Conservation (phyloP, 305 asterid genomes). For the Solanum hybrid region DNA sequence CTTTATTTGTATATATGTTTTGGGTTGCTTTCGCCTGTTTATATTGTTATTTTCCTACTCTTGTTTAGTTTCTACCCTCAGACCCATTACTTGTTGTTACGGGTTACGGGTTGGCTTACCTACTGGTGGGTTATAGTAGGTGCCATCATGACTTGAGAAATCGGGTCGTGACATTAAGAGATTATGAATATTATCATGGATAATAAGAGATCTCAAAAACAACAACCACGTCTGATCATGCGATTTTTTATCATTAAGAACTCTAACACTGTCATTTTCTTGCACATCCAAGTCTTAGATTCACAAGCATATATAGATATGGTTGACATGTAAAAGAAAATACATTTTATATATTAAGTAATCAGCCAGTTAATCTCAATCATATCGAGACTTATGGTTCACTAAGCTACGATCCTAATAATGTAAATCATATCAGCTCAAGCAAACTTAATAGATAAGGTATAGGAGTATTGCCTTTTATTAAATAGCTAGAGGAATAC, state of each 20-base stretch:
- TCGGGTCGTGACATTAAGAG: background rate
- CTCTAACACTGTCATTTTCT: background rate
- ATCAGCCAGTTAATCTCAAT: background rate
- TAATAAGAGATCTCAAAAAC: background rate
- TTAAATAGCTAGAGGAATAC: background rate
- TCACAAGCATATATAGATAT: background rate
- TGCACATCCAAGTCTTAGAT: background rate
- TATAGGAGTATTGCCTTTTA: background rate
- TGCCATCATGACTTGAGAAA: no score
- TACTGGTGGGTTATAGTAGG: no score
- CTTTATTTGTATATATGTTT: no score
- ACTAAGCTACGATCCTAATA: background rate
- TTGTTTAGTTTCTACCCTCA: no score
- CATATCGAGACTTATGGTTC: background rate
- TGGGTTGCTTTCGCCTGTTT: no score
- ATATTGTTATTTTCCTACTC: no score
- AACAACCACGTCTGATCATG: background rate
- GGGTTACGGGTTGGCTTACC: no score
- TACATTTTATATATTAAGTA: background rate
- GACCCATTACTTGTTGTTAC: no score
- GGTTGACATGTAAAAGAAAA: background rate
- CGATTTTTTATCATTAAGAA: background rate
- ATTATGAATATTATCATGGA: background rate
- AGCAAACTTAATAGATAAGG: background rate
- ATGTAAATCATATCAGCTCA: background rate